phyloP scores from a whole-genome alignment of 257 asterid species.

The Hygrophila difformis region DNA sequence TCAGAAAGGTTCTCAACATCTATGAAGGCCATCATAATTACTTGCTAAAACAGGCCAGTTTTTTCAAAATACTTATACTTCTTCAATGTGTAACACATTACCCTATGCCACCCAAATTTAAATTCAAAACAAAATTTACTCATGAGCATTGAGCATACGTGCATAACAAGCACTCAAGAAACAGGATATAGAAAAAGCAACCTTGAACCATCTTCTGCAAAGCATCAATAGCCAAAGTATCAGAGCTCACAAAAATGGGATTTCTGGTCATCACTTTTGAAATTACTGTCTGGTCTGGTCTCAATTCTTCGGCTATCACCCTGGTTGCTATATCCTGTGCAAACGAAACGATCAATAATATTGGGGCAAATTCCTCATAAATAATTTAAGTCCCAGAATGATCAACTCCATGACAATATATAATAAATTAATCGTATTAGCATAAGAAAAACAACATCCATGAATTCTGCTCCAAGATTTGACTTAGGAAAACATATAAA shows the following conservation, averaged over 20 bases:
- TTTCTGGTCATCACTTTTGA: slow-evolving; percentile 93
- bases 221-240: slow-evolving; percentile 90
- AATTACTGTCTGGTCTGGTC: slow-evolving; percentile 73
- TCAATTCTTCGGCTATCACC: slow-evolving; percentile 91
- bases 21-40: background rate
- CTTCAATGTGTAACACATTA: too few species aligned
- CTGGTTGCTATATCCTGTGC: slow-evolving; percentile 81
- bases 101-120: too few species aligned
- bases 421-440: too few species aligned
- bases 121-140: background rate
- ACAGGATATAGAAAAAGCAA: slow-evolving; percentile 18
- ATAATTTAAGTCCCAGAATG: slow-evolving; percentile 4
- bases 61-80: too few species aligned
- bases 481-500: too few species aligned
- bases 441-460: too few species aligned
- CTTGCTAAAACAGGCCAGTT: too few species aligned
- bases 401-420: slow-evolving; percentile 6
- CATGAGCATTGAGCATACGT: slow-evolving; percentile 1
- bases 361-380: slow-evolving; percentile 1
- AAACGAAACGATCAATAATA: slow-evolving; percentile 1
- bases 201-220: slow-evolving; percentile 99
- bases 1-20: too few species aligned
- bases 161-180: background rate
- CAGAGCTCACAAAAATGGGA: slow-evolving; percentile 82
- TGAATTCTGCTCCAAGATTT: too few species aligned